Evolutionary conservation across 2,329 filamentous ascomycete genomes (phyloP).

Genomic region (Onygenales sp.): DNA sequence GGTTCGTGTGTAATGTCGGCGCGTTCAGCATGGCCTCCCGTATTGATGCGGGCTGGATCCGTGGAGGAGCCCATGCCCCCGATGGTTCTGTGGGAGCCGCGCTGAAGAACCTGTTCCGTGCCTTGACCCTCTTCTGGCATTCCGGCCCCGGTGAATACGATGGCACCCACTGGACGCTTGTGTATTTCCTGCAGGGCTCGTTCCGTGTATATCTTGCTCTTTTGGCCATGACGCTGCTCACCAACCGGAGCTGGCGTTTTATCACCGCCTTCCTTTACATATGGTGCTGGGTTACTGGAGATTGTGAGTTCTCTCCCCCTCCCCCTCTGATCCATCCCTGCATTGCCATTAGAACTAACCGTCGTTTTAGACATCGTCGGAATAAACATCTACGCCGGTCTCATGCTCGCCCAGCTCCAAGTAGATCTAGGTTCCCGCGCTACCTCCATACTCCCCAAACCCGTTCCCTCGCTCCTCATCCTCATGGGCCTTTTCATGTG

Average conservation of each 20-base stretch:
- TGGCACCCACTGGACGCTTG: constrained; percentile 35
- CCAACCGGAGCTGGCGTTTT: constrained; percentile 25
- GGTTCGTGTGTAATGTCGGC: constrained; percentile 17
- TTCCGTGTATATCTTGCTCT: constrained; percentile 35
- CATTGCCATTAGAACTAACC: not conserved
- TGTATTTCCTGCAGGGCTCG: constrained; percentile 32
- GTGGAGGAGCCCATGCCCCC: constrained; percentile 6
- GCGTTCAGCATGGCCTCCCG: constrained; percentile 14
- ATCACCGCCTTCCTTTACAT: constrained; percentile 28
- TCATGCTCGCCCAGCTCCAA: constrained; percentile 19
- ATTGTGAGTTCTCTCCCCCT: constrained; percentile 12
- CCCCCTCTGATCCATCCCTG: not conserved
- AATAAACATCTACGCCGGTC: constrained; percentile 18
- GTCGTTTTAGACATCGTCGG: constrained; percentile 14
- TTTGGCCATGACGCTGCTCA: constrained; percentile 30
- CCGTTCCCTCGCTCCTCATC: constrained; percentile 15
- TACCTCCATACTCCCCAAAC: constrained; percentile 12
- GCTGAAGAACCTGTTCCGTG: constrained; percentile 12
- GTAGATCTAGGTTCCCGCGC: constrained; percentile 15
- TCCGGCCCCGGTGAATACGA: constrained; percentile 32
- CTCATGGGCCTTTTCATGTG: constrained; percentile 16
- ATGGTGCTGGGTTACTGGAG: constrained; percentile 25
- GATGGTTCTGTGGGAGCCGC: constrained; percentile 11
- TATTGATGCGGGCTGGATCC: constrained; percentile 18
- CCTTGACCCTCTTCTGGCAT: constrained; percentile 23